Conservation (phyloP, 1,284 basidiomycete species). For the Mycena sp. region DNA sequence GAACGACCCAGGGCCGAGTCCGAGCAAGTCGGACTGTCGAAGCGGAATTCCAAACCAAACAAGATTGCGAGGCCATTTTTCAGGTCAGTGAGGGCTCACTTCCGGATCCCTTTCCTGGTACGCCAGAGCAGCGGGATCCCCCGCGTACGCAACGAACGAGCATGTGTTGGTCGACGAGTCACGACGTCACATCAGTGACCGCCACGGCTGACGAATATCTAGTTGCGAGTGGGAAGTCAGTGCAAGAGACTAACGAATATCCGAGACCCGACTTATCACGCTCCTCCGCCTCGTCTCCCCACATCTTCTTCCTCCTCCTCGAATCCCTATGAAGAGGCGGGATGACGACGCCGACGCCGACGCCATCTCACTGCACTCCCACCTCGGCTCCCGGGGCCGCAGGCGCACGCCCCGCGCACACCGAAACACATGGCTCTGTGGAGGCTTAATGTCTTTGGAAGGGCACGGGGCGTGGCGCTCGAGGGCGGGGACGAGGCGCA, state of each 20-base stretch:
- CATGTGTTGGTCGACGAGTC: no score
- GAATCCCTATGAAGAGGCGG: not conserved
- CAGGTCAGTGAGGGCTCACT: not conserved
- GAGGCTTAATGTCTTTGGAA: constrained; percentile 30
- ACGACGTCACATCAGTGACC: not conserved
- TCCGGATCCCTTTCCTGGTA: no score
- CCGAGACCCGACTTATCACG: not conserved
- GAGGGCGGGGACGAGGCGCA: constrained; percentile 22
- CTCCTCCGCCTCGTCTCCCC: not conserved
- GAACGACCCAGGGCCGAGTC: no score
- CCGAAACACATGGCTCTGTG: constrained; percentile 30
- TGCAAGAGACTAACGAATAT: not conserved
- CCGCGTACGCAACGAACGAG: not conserved
- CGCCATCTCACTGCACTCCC: constrained; percentile 35
- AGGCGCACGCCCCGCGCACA: constrained; percentile 28
- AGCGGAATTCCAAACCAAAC: no score
- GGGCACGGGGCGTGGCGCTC: constrained; percentile 11
- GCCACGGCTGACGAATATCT: not conserved
- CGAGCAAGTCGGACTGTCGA: no score
- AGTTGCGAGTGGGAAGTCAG: constrained; percentile 8
- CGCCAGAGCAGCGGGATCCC: no score
- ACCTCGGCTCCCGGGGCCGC: constrained; percentile 30
- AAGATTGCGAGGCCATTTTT: no score
- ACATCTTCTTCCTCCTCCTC: not conserved
- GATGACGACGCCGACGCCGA: constrained; percentile 29